phyloP scores from a whole-genome alignment of 352 stramenopile genomes.

The Aphanomyces euteiches region DNA sequence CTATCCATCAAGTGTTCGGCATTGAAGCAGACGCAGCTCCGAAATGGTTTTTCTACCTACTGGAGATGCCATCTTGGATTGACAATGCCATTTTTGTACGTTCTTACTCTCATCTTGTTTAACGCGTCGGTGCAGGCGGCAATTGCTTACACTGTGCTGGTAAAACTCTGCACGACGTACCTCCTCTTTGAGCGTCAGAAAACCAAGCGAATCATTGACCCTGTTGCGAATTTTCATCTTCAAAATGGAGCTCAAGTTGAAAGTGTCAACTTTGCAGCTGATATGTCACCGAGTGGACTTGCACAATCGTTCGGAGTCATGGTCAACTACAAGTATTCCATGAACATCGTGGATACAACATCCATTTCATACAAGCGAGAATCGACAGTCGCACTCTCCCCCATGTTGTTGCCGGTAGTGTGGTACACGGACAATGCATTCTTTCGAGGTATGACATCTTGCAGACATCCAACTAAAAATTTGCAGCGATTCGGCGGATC shows the following conservation, averaged over 20 bases:
- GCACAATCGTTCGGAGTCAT: conserved; percentile 60
- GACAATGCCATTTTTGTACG: conserved; percentile 21
- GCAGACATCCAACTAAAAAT: too few species aligned
- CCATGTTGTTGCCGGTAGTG: conserved; percentile 52
- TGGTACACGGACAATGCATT: conserved; percentile 51
- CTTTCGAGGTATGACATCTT: conserved; percentile 48
- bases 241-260: conserved; percentile 83
- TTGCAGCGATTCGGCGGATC: conserved; percentile 53
- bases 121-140: neutral
- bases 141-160: conserved; percentile 11
- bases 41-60: conserved; percentile 67
- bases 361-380: conserved; percentile 78
- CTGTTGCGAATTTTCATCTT: conserved; percentile 81
- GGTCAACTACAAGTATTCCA: conserved; percentile 87
- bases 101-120: neutral
- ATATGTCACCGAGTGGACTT: conserved; percentile 51
- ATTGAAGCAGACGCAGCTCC: conserved; percentile 49
- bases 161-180: conserved; percentile 38
- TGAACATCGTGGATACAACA: conserved; percentile 65
- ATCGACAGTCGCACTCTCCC: conserved; percentile 58
- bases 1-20: conserved; percentile 54
- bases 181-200: conserved; percentile 73
- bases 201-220: conserved; percentile 61
- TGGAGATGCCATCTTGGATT: conserved; percentile 32
- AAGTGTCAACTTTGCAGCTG: conserved; percentile 77